These are phyloP conservation scores for Fusarium phyllophilum DNA, from an alignment of 2,329 filamentous ascomycete genomes.

Conservation along the genomic window DNA sequence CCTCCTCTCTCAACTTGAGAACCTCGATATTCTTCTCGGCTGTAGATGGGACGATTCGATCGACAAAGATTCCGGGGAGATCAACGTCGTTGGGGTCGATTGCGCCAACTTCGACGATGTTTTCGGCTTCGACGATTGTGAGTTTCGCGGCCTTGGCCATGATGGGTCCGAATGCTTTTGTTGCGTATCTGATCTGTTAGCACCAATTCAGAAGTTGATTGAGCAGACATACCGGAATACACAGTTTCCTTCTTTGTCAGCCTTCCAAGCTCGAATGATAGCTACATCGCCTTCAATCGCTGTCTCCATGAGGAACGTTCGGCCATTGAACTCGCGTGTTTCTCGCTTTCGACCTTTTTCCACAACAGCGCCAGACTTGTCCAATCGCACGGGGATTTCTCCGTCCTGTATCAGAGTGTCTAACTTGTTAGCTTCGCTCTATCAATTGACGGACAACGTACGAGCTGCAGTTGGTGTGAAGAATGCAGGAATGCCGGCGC, in stretches of 20 bases:
- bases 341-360: slow-evolving; percentile 75
- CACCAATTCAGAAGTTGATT: not conserved
- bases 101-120: slow-evolving; percentile 79
- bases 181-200: slow-evolving; percentile 65
- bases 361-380: slow-evolving; percentile 67
- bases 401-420: slow-evolving; percentile 75
- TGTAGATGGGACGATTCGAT: slow-evolving; percentile 80
- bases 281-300: slow-evolving; percentile 80
- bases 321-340: slow-evolving; percentile 77
- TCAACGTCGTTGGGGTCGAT: slow-evolving; percentile 80
- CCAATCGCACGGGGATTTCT: slow-evolving; percentile 72
- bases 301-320: slow-evolving; percentile 80
- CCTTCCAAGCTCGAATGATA: slow-evolving; percentile 80
- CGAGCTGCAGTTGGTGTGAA: slow-evolving; percentile 79
- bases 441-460: slow-evolving; percentile 48
- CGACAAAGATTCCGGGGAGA: slow-evolving; percentile 84
- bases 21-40: slow-evolving; percentile 78
- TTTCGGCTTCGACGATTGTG: slow-evolving; percentile 85
- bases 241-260: slow-evolving; percentile 80
- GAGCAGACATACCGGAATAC: slow-evolving; percentile 69
- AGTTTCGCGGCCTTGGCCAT: slow-evolving; percentile 84
- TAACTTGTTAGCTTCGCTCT: slow-evolving; percentile 30
- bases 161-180: slow-evolving; percentile 77
- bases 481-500: slow-evolving; percentile 82
- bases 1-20: slow-evolving; percentile 64